Percentiles rank a stretch among this genome's conserved stretches.
Conservation (phyloP, 345 rosid species). For the Ceriops decandra region DNA sequence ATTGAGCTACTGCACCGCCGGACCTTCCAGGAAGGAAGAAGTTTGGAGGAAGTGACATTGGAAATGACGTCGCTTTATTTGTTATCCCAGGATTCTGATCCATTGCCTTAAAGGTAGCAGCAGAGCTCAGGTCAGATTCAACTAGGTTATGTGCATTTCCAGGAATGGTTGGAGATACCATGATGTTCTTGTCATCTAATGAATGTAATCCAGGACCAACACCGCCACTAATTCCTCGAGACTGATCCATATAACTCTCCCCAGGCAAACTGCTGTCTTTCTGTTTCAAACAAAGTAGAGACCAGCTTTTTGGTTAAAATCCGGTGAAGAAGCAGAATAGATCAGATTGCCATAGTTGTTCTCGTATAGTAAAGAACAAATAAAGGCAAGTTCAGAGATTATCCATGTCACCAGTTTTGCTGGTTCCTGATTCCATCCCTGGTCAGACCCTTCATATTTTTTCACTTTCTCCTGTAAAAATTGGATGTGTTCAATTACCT, state of each 20-base stretch:
- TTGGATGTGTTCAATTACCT: constrained; percentile 95
- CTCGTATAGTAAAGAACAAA: neutral
- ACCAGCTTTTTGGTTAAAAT: constrained; percentile 1
- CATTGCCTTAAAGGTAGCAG: constrained; percentile 32
- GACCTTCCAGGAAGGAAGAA: constrained; percentile 36
- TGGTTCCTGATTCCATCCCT: constrained; percentile 72
- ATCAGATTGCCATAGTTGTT: neutral
- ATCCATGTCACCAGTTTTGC: constrained; percentile 72
- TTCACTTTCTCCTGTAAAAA: constrained; percentile 80
- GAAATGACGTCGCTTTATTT: constrained; percentile 47
- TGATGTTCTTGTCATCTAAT: constrained; percentile 48
- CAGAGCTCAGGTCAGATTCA: constrained; percentile 39
- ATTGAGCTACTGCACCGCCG: constrained; percentile 34
- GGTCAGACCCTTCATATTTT: constrained; percentile 62
- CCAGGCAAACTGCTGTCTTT: constrained; percentile 42
- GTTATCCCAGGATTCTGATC: constrained; percentile 40
- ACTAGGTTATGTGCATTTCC: constrained; percentile 37
- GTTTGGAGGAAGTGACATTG: constrained; percentile 59
- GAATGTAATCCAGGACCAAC: constrained; percentile 40
- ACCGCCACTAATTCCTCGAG: constrained; percentile 26
- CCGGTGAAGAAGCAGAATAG: neutral
- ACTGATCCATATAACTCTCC: constrained; percentile 49
- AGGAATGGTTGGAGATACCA: constrained; percentile 34
- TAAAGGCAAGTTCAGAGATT: constrained; percentile 21
- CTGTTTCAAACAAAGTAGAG: constrained; percentile 35